phyloP scores from a whole-genome alignment of 2,329 filamentous ascomycete species.

The Aphanocladium album region DNA sequence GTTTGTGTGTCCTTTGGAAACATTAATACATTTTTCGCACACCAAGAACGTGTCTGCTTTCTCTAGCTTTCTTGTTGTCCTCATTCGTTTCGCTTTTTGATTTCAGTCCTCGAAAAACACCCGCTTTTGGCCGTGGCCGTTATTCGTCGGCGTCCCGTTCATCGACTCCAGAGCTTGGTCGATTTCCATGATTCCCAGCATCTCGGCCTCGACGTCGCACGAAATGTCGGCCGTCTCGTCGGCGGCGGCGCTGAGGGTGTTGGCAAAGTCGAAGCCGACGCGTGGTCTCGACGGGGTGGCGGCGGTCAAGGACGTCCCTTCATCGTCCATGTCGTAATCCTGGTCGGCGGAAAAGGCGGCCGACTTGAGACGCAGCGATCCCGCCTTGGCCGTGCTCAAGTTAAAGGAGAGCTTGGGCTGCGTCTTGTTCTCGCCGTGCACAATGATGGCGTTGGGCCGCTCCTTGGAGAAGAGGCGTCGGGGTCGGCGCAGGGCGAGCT shows the following conservation, averaged over 20 bases:
- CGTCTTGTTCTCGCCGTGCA: slow-evolving; percentile 40
- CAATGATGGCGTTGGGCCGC: slow-evolving; percentile 49
- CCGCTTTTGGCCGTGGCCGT: slow-evolving; percentile 35
- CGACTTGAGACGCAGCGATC: slow-evolving; percentile 29
- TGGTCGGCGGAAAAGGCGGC: slow-evolving; percentile 25
- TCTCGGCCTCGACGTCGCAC: slow-evolving; percentile 53
- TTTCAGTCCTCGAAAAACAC: slow-evolving; percentile 49
- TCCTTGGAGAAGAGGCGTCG: slow-evolving; percentile 34
- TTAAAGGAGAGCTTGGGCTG: slow-evolving; percentile 43
- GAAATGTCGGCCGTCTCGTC: slow-evolving; percentile 46
- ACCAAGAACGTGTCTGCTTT: slow-evolving; percentile 17
- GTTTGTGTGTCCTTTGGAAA: background rate
- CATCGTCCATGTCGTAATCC: slow-evolving; percentile 17
- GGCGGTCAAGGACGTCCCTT: slow-evolving; percentile 19
- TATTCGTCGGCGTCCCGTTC: slow-evolving; percentile 44
- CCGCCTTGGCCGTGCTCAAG: slow-evolving; percentile 41
- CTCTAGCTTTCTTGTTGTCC: slow-evolving; percentile 18
- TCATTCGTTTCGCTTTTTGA: slow-evolving; percentile 13
- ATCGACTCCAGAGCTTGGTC: slow-evolving; percentile 54
- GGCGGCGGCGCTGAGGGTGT: slow-evolving; percentile 48
- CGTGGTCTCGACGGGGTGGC: slow-evolving; percentile 26
- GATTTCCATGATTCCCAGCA: slow-evolving; percentile 62
- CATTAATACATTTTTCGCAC: slow-evolving; percentile 18
- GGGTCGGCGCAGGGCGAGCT: slow-evolving; percentile 36
- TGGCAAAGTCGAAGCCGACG: slow-evolving; percentile 45